Evolutionary conservation across 2,329 filamentous ascomycete species (phyloP), one percentile per base, ranked within the genome.

Genomic region (Trichophyton equinum): DNA sequence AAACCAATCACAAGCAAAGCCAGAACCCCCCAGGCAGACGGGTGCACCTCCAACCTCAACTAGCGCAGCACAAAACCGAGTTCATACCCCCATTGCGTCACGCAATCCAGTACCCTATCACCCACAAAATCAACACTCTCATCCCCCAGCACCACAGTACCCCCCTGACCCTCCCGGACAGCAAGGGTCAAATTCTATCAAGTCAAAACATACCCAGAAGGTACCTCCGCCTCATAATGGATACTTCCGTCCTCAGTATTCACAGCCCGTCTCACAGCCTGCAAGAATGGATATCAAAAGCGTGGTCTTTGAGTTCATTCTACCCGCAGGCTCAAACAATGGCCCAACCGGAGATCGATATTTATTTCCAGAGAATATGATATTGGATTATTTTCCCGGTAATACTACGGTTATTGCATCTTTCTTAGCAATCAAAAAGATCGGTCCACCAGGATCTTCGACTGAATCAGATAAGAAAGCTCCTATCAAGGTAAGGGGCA

Each of bases 221-320:
- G 68, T 66, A 11, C 69, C 72, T 30, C 70, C 72, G 8, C 56
- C 57, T 5, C 42, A 47, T 13, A 61, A 68, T 42, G 64, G 70
- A 27, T 57, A 15, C 15, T 73, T 73, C 58, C 71, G 68, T 11
- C 70, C 68, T 15, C 70, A 69, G 25, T 67, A 69, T 18, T 67
- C 72, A 13, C 61, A 60, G 46, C 67, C 68, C 49, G 67, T 64
- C 27, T 65, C 67, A 6, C 68, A 68, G 25, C 66, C 72, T 5
- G 67, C 72, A 8, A 75, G 74, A 60, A 63, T 73, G 2, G 71
- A 74, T 59, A 75, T 77, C 64, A 78, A 75, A 64, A 72, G 76
- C 2, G 73, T 80, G 4, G 75, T 79, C 8, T 74, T 80, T 53
- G 78, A 80, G 63, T 78, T 79, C 42, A 73, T 74, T 60, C 73